Conservation (phyloP, 257 asterid genomes). For the Paulownia fortunei region DNA sequence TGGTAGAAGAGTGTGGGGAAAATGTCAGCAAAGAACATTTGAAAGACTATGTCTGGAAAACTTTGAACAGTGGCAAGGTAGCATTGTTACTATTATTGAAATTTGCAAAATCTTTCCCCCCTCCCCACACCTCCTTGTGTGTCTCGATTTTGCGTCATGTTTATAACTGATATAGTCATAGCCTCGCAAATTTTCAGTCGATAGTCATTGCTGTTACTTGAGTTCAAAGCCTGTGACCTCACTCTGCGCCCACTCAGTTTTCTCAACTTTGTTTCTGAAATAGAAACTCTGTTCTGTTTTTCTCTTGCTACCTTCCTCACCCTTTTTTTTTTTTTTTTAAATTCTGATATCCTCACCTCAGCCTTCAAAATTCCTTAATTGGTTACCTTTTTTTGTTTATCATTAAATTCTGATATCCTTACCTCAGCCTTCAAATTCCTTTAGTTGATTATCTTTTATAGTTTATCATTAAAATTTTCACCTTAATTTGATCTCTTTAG, state of each 20-base stretch:
- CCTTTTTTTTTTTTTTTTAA: background rate
- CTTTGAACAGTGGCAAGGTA: constrained; percentile 96
- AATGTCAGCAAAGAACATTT: constrained; percentile 83
- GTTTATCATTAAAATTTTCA: background rate
- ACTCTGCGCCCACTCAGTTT: background rate
- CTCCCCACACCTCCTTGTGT: background rate
- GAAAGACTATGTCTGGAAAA: constrained; percentile 91
- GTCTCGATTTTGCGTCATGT: constrained; percentile 23
- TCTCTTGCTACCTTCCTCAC: constrained; percentile 1
- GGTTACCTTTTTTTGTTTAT: background rate
- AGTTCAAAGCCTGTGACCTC: constrained; percentile 13
- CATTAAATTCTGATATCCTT: background rate
- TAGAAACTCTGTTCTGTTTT: background rate
- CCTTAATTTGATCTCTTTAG: constrained; percentile 17
- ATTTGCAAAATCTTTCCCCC: background rate
- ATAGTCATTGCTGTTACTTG: constrained; percentile 16
- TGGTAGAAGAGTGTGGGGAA: constrained; percentile 94
- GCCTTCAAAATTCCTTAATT: background rate
- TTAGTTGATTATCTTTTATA: background rate
- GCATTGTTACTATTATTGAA: background rate
- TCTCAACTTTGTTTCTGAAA: background rate
- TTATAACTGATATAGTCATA: too few species aligned
- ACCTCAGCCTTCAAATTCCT: background rate
- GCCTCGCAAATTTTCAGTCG: too few species aligned
- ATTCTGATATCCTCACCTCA: background rate